Conservation (phyloP, 352 stramenopile genomes). For the Phytophthora rubi region DNA sequence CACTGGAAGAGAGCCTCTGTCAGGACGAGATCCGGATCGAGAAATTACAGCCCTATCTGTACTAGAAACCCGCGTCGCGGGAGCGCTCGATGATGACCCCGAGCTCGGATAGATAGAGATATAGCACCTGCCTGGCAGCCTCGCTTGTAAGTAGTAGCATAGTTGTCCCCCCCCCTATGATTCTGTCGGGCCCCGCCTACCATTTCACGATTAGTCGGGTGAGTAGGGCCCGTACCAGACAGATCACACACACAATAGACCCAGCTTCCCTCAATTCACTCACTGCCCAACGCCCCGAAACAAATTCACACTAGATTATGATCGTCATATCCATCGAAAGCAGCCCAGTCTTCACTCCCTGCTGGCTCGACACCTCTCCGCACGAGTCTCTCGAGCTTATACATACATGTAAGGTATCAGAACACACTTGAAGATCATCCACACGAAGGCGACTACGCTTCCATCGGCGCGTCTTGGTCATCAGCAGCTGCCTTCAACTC, state of each 20-base stretch:
- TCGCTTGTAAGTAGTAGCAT: slow-evolving; percentile 42
- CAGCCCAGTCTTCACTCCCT: slow-evolving; percentile 9
- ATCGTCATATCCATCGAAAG: slow-evolving; percentile 31
- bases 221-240: background rate
- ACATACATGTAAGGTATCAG: slow-evolving; percentile 29
- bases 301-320: slow-evolving; percentile 39
- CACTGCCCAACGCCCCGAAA: slow-evolving; percentile 8
- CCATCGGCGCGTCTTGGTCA: slow-evolving; percentile 7
- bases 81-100: slow-evolving; percentile 15
- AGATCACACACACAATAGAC: slow-evolving; percentile 11
- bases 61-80: slow-evolving; percentile 39
- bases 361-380: slow-evolving; percentile 1
- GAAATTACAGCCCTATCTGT: slow-evolving; percentile 79
- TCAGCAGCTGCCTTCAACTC: slow-evolving; percentile 23
- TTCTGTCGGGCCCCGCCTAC: slow-evolving; percentile 1
- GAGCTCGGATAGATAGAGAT: slow-evolving; percentile 43
- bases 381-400: slow-evolving; percentile 19
- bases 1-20: slow-evolving; percentile 78
- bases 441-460: slow-evolving; percentile 29
- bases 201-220: background rate
- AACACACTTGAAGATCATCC: slow-evolving; percentile 23
- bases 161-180: slow-evolving; percentile 16
- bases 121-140: slow-evolving; percentile 25
- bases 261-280: background rate
- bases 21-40: slow-evolving; percentile 83